Percentiles rank a stretch among this genome's conserved stretches.
Evolutionary conservation across 2,329 filamentous ascomycete genomes (phyloP).

Genomic region (Pyrenochaeta sp.): DNA sequence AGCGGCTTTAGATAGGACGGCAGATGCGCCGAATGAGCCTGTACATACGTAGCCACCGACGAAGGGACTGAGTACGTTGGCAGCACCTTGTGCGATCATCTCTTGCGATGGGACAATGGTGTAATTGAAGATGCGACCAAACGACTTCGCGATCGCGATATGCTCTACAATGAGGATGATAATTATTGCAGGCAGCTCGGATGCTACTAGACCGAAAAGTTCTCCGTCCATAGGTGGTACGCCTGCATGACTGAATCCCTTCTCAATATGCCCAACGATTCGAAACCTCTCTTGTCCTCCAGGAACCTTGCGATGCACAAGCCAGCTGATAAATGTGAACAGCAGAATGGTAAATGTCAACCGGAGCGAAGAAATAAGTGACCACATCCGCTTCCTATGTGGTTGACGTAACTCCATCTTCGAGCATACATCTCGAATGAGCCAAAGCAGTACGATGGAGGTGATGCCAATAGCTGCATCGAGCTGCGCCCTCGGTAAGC

Average conservation of each 20-base stretch:
- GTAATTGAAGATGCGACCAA: conserved; percentile 92
- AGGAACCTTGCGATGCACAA: conserved; percentile 67
- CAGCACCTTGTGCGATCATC: conserved; percentile 88
- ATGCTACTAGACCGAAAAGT: conserved; percentile 72
- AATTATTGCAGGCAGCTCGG: conserved; percentile 79
- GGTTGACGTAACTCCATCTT: conserved; percentile 73
- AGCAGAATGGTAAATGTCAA: conserved; percentile 88
- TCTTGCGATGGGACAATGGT: conserved; percentile 92
- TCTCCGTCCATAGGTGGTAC: conserved; percentile 71
- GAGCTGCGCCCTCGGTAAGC: conserved; percentile 71
- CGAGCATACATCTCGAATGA: conserved; percentile 63
- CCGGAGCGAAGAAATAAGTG: conserved; percentile 86
- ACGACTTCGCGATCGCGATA: conserved; percentile 94
- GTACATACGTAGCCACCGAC: conserved; percentile 88
- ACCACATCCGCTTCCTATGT: conserved; percentile 73
- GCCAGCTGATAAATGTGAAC: conserved; percentile 87
- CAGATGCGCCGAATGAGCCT: conserved; percentile 91
- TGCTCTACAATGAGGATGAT: conserved; percentile 94
- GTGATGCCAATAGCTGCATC: conserved; percentile 91
- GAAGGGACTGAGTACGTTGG: conserved; percentile 87
- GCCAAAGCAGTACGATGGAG: conserved; percentile 78
- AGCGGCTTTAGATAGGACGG: conserved; percentile 93
- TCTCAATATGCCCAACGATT: conserved; percentile 77
- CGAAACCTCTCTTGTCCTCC: conserved; percentile 63
- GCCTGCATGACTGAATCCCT: conserved; percentile 81